Percentiles rank a stretch among this genome's conserved stretches.
These are phyloP conservation scores for Zizania latifolia DNA, from an alignment of 176 grass and related monocot species.

Conservation along the genomic window DNA sequence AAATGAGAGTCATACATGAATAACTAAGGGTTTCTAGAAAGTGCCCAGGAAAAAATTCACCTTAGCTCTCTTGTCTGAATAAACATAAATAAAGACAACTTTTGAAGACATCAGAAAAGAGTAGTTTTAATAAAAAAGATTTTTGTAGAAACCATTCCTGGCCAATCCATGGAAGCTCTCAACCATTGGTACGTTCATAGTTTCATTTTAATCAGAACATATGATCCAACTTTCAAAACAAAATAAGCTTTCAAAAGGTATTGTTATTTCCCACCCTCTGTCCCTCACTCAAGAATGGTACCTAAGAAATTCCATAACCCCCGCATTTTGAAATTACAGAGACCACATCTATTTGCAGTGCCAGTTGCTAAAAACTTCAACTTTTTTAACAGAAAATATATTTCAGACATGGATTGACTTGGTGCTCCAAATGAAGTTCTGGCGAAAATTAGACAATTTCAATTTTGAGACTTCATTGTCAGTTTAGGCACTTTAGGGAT, in stretches of 20 bases:
- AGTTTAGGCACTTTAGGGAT: conserved; percentile 1
- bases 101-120: not conserved
- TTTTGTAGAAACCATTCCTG: conserved; percentile 2
- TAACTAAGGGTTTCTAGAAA: not conserved
- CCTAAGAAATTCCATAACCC: conserved; percentile 6
- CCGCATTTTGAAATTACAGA: conserved; percentile 1
- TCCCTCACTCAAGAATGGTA: not conserved
- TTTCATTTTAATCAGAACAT: not conserved
- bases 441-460: not conserved
- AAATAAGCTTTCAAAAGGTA: not conserved
- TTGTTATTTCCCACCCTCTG: not conserved
- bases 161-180: not conserved
- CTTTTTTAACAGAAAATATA: not conserved
- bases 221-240: not conserved
- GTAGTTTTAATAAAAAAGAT: too few relatives aligned
- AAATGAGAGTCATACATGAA: not conserved
- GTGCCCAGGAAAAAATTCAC: not conserved
- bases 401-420: not conserved
- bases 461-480: not conserved
- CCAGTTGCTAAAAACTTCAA: not conserved
- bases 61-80: not conserved
- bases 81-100: not conserved
- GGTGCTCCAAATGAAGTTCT: not conserved
- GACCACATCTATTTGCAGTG: not conserved
- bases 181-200: not conserved